phyloP scores from a whole-genome alignment of 768 basidiomycete genomes.

The Tubosaeta sp. region DNA sequence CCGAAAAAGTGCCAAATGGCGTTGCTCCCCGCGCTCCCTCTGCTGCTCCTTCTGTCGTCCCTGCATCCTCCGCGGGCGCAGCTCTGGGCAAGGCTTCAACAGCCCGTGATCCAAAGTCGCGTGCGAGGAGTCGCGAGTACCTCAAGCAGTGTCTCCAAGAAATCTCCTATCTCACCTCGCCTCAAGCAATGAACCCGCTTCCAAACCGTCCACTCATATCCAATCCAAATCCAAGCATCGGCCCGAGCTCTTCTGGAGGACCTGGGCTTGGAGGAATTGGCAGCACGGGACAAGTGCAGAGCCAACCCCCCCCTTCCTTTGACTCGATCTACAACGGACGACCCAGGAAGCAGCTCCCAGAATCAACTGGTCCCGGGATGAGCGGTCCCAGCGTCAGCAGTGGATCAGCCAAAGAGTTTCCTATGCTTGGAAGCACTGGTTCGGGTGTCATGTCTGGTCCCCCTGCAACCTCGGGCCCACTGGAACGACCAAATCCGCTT shows the following conservation, averaged over 20 bases:
- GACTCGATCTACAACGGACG: constrained; percentile 77
- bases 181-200: constrained; percentile 95
- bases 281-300: constrained; percentile 17
- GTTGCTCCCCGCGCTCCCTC: constrained; percentile 50
- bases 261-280: constrained; percentile 13
- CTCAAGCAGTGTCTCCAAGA: constrained; percentile 99
- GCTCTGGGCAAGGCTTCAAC: constrained; percentile 67
- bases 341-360: constrained; percentile 76
- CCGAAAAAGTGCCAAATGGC: constrained; percentile 69
- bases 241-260: constrained; percentile 12
- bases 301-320: constrained; percentile 44
- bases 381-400: constrained; percentile 41
- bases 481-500: constrained; percentile 51
- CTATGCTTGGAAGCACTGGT: constrained; percentile 46
- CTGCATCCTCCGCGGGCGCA: constrained; percentile 37
- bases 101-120: constrained; percentile 91
- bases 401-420: constrained; percentile 54
- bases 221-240: constrained; percentile 39
- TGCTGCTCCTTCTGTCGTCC: constrained; percentile 33
- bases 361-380: constrained; percentile 37
- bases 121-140: constrained; percentile 92
- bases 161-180: constrained; percentile 94
- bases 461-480: constrained; percentile 42
- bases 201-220: constrained; percentile 74
- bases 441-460: constrained; percentile 44